Percentiles rank a stretch among this genome's conserved stretches.
These are phyloP conservation scores for Penicillium digitatum DNA, from an alignment of 2,329 filamentous ascomycete genomes.

Conservation along the genomic window DNA sequence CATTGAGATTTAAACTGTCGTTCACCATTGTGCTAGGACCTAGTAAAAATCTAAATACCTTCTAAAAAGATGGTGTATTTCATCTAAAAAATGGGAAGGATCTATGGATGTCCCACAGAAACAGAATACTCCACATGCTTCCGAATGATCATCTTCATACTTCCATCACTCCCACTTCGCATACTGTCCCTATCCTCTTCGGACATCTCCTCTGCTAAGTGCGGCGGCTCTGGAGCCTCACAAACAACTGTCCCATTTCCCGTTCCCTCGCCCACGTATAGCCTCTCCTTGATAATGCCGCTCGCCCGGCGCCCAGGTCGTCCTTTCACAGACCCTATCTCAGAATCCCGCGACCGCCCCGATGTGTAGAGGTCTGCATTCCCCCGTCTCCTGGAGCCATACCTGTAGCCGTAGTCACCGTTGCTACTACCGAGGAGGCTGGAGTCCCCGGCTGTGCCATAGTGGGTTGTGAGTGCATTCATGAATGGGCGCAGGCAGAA, in stretches of 20 bases:
- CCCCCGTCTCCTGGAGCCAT: neutral
- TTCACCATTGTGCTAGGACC: no score
- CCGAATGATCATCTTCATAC: conserved; percentile 2
- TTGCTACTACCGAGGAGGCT: neutral
- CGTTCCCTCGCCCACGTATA: neutral
- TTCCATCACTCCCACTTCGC: neutral
- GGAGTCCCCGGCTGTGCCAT: neutral
- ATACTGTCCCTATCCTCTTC: neutral
- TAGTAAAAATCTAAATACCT: no score
- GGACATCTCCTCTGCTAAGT: neutral
- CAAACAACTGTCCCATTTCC: neutral
- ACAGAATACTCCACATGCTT: neutral
- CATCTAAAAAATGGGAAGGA: neutral
- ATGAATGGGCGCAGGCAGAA: neutral
- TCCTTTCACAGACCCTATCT: neutral
- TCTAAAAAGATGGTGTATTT: neutral
- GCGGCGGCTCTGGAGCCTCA: neutral
- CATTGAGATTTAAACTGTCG: no score
- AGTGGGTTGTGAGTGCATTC: neutral
- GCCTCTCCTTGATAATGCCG: neutral
- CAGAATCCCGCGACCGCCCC: neutral
- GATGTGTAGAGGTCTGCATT: neutral
- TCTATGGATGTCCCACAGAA: neutral
- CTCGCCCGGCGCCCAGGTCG: neutral
- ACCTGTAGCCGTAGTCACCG: neutral